These are phyloP conservation scores for Linnemannia hyalina DNA, from an alignment of 192 early-diverging fungal species.

Conservation along the genomic window DNA sequence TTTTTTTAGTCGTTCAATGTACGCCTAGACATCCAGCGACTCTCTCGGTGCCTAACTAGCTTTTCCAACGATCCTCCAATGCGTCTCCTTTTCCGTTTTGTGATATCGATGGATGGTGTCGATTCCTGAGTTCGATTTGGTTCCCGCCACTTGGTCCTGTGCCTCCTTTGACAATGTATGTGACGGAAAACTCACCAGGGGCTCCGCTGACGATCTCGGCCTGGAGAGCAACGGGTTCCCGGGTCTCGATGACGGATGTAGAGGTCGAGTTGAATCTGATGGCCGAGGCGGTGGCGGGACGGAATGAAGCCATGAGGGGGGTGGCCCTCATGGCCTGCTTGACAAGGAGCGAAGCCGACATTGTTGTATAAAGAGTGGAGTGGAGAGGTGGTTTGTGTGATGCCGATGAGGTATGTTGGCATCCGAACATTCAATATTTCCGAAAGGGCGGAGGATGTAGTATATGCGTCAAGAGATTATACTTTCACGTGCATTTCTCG, in stretches of 20 bases:
- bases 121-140: not conserved
- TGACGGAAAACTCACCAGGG: slow-evolving; percentile 40
- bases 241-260: slow-evolving; percentile 41
- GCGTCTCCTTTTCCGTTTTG: too few species aligned
- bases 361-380: slow-evolving; percentile 7
- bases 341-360: slow-evolving; percentile 40
- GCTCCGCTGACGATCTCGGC: slow-evolving; percentile 57
- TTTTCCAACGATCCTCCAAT: too few species aligned
- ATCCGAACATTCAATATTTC: slow-evolving; percentile 1
- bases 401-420: slow-evolving; percentile 2
- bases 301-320: slow-evolving; percentile 20
- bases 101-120: too few species aligned
- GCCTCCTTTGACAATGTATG: not conserved
- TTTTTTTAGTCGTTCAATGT: too few species aligned
- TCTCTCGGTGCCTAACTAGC: too few species aligned
- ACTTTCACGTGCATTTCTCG: not conserved
- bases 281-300: slow-evolving; percentile 11
- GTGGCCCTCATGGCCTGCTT: slow-evolving; percentile 35
- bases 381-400: slow-evolving; percentile 6
- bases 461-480: not conserved
- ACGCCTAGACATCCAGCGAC: too few species aligned
- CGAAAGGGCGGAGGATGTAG: not conserved
- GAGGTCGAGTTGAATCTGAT: slow-evolving; percentile 32
- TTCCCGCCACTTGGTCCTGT: not conserved
- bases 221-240: slow-evolving; percentile 41